Evolutionary conservation across 129 eudicot species (phyloP), one percentile per base, ranked within the genome.

Genomic region (Kitagawia praeruptora): DNA sequence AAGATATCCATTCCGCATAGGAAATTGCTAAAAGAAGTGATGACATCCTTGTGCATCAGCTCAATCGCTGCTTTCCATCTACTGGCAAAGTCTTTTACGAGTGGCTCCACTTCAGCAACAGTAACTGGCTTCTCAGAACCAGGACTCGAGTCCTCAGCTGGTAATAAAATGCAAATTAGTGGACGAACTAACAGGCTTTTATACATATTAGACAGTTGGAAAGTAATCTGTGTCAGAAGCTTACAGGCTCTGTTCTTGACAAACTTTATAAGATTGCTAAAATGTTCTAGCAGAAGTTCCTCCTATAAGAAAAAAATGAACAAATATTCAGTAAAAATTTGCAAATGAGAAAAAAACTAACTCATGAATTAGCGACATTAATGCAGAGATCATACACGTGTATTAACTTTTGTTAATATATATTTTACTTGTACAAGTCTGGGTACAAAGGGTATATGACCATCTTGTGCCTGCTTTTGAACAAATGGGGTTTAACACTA

Each of bases 31-130:
- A 92, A 95, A 27, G 97, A 92, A 54, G 94, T 95, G 28, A 95
- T 95, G 10, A 95, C 99, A 21, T 92, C 97, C 73, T 89, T 87
- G 87, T 95, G 99, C 99, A 95, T 95, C 70, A 92, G 83, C 88
- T 95, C 99, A 56, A 92, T 95, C 21, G 97, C 97, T 12, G 91
- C 86, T 87, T 94, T 95, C 99, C 99, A 95, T 85, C 99, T 84
- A 46, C 97, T 81, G 19, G 82, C 97, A 78, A 95, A 95, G 87
- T 95, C 99, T 77, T 95, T 95, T 31, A 95, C 94, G 0, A 95
- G 89, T 2, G 97, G 97, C 82, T 95, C 99, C 19, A 90, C 96
- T 84, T 95, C 99, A 54, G 80, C 74, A 37, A 89, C 87, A 46
- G 91, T 84, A 69, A 92, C 87, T 38, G 96, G 77, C 70, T 85